Percentiles rank a stretch among this genome's conserved stretches.
These are phyloP conservation scores for Macrocybe gigantea DNA, from an alignment of 768 basidiomycete species.

Conservation along the genomic window DNA sequence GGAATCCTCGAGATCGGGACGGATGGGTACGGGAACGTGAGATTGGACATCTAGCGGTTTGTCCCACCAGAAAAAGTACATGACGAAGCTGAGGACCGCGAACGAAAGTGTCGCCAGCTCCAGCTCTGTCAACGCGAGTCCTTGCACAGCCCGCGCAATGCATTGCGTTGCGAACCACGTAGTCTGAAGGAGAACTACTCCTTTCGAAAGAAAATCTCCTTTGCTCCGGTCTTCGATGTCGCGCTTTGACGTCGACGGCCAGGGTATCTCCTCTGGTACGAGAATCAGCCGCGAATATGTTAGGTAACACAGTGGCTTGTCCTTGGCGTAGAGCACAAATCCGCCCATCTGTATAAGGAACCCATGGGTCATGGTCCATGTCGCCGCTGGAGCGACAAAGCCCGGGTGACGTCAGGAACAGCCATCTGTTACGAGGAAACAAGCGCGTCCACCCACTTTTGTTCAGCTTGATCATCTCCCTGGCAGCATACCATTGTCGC, in stretches of 20 bases:
- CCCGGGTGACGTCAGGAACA: too few species aligned
- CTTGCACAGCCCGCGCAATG: constrained; percentile 13
- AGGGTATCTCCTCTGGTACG: too few species aligned
- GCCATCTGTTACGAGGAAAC: too few species aligned
- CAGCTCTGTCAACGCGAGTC: constrained; percentile 20
- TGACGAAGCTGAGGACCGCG: constrained; percentile 17
- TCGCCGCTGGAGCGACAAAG: not conserved
- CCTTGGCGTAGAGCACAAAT: constrained; percentile 6
- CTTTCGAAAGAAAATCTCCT: constrained; percentile 18
- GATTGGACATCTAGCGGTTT: constrained; percentile 23
- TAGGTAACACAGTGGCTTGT: too few species aligned
- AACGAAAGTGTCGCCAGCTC: constrained; percentile 25
- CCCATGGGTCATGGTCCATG: constrained; percentile 17
- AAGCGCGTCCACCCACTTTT: not conserved
- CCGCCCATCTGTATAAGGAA: constrained; percentile 24
- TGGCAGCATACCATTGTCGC: constrained; percentile 13
- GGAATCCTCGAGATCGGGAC: too few species aligned
- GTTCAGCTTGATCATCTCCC: constrained; percentile 8
- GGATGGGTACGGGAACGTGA: too few species aligned
- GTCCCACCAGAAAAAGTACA: constrained; percentile 28
- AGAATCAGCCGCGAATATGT: too few species aligned
- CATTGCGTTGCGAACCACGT: constrained; percentile 25
- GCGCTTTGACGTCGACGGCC: not conserved
- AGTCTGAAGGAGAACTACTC: constrained; percentile 18
- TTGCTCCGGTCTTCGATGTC: constrained; percentile 22